Evolutionary conservation across 169 alveolate species (phyloP).

Genomic region (Cyclospora cayetanensis): DNA sequence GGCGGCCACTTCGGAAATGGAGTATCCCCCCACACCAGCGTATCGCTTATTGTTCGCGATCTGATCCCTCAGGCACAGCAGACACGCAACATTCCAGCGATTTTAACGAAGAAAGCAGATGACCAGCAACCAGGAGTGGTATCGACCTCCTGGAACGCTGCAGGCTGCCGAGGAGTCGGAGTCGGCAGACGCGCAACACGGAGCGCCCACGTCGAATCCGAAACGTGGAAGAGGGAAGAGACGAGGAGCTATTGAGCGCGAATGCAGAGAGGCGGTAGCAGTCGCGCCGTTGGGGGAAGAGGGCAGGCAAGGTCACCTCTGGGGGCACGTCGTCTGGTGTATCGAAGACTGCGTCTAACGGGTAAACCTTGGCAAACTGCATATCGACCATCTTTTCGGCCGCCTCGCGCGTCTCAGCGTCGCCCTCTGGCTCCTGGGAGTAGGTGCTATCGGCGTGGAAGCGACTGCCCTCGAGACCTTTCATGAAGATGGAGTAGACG

Average conservation of each 20-base stretch:
- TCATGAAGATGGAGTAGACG: constrained; percentile 75
- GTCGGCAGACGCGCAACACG: too few relatives aligned
- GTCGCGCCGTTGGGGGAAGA: neutral
- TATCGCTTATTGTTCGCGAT: constrained; percentile 80
- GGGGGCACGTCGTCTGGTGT: constrained; percentile 80
- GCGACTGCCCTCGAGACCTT: constrained; percentile 60
- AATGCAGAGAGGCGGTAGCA: neutral
- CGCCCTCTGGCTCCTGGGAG: constrained; percentile 44
- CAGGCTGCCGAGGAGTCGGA: too few relatives aligned
- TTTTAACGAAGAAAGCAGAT: too few relatives aligned
- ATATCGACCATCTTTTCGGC: neutral
- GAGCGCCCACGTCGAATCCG: too few relatives aligned
- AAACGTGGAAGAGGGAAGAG: neutral
- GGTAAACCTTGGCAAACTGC: constrained; percentile 77
- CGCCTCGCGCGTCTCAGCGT: neutral
- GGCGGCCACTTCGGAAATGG: constrained; percentile 79
- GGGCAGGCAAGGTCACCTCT: constrained; percentile 64
- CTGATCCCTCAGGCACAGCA: constrained; percentile 57
- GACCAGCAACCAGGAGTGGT: too few relatives aligned
- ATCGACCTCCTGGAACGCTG: too few relatives aligned
- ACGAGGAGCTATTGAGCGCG: neutral
- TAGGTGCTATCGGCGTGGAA: constrained; percentile 71
- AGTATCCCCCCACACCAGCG: constrained; percentile 77
- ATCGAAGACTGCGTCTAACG: constrained; percentile 85
- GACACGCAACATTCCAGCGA: neutral